phyloP scores from a whole-genome alignment of 164 flowering plant species.

The Magnolia changhungtana region DNA sequence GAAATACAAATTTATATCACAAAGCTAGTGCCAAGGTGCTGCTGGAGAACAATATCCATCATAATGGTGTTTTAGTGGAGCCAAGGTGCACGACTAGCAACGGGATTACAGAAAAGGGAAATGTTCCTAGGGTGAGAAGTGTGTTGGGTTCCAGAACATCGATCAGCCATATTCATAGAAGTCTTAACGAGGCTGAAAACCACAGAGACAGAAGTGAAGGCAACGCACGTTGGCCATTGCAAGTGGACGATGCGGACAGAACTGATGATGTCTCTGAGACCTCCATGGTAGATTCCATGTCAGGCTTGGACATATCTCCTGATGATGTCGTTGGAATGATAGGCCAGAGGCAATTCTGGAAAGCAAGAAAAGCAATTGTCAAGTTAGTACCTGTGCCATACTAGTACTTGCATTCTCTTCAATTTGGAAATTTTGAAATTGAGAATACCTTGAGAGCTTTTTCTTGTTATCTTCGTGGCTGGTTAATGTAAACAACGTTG shows the following conservation, averaged over 20 bases:
- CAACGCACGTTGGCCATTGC: slow-evolving; percentile 17
- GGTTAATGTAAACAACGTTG: not conserved
- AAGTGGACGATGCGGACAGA: slow-evolving; percentile 25
- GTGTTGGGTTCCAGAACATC: slow-evolving; percentile 14
- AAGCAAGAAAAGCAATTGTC: slow-evolving; percentile 66
- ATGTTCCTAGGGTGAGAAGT: slow-evolving; percentile 18
- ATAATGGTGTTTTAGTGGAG: slow-evolving; percentile 19
- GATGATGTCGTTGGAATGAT: slow-evolving; percentile 69
- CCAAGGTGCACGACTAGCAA: not conserved
- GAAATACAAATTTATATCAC: slow-evolving; percentile 17
- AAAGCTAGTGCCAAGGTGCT: slow-evolving; percentile 19
- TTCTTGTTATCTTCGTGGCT: not conserved
- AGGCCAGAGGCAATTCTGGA: slow-evolving; percentile 78
- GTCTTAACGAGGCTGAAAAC: slow-evolving; percentile 25
- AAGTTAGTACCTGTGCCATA: slow-evolving; percentile 48
- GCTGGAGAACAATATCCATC: slow-evolving; percentile 9
- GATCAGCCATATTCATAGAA: slow-evolving; percentile 20
- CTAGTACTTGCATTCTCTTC: not conserved
- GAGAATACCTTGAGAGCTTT: not conserved
- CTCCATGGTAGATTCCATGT: slow-evolving; percentile 46
- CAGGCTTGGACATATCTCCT: slow-evolving; percentile 47
- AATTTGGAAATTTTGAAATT: not conserved
- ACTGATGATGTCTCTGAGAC: slow-evolving; percentile 52
- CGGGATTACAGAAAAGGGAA: slow-evolving; percentile 19
- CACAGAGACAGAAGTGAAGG: slow-evolving; percentile 20